These are phyloP conservation scores for Bodo saltans DNA, from an alignment of 78 protist species.

Conservation along the genomic window DNA sequence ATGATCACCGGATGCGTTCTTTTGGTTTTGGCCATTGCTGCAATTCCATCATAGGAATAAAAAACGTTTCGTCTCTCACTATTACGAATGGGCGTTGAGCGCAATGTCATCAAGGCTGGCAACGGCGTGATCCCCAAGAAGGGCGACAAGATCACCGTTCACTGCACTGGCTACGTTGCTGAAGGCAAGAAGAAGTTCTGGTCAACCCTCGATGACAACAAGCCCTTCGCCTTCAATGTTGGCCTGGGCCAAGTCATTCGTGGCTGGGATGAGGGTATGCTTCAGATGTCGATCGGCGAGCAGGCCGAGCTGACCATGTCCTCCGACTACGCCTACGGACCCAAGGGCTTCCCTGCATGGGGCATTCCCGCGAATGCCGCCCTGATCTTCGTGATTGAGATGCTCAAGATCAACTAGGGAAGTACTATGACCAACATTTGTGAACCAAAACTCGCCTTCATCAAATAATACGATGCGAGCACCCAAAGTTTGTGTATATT, in stretches of 20 bases:
- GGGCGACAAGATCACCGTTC: constrained; percentile 17
- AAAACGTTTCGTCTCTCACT: no score
- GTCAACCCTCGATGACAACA: constrained; percentile 59
- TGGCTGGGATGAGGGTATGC: constrained; percentile 84
- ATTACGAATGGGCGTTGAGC: background rate
- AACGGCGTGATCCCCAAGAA: background rate
- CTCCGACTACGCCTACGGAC: constrained; percentile 65
- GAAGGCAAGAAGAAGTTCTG: constrained; percentile 69
- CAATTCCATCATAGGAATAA: no score
- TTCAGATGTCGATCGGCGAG: constrained; percentile 73
- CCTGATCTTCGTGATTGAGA: constrained; percentile 66
- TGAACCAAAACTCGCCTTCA: no score
- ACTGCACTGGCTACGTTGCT: constrained; percentile 10
- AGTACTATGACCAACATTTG: no score
- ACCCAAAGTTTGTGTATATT: no score
- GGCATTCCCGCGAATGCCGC: constrained; percentile 56
- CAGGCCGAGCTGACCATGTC: constrained; percentile 47
- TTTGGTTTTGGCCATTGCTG: no score
- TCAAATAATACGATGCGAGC: no score
- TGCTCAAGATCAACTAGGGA: constrained; percentile 21
- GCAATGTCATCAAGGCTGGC: background rate
- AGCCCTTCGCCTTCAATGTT: constrained; percentile 55
- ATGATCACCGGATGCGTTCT: no score
- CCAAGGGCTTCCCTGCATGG: constrained; percentile 42
- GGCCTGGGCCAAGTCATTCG: constrained; percentile 65